Evolutionary conservation across 2,329 filamentous ascomycete genomes (phyloP), one percentile per base, ranked within the genome.

Genomic region (Cadophora luteo-olivacea): DNA sequence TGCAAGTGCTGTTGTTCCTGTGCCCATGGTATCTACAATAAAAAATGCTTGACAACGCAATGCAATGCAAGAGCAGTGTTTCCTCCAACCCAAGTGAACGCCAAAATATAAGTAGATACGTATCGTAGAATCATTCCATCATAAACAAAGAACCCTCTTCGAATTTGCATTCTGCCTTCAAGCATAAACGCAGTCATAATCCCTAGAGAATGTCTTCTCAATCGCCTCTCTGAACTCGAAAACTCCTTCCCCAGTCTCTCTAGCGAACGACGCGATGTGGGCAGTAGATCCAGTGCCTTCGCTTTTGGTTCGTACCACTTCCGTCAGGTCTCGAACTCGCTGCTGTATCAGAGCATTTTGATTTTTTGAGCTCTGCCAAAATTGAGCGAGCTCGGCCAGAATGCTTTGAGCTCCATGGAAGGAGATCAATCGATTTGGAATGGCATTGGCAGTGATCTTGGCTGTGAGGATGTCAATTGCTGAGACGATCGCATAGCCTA

Each of bases 391-490:
- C 65, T 87, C 83, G 19, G 87, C 84, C 22, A 92, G 78, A 14
- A 86, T 83, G 8, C 82, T 81, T 45, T 87, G 78, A 0, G 85
- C 86, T 38, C 84, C 82, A 22, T 81, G 79, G 61, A 91, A 83
- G 12, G 84, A 82, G 11, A 85, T 82, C 48, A 91, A 82, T 32
- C 86, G 81, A 12, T 82, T 80, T 1, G 83, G 77, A 12, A 92
- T 76, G 14, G 84, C 81, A 0, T 82, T 78, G 7, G 89, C 77
- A 0, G 82, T 75, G 0, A 89, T 87, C 5, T 85, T 86, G 0
- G 89, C 86, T 14, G 87, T 87, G 66, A 92, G 81, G 49, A 92
- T 86, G 72, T 93, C 91, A 41, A 90, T 82, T 0, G 90, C 89
- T 60, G 88, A 84, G 41, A 89, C 81, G 29, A 91, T 84, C 6